Evolutionary conservation across 805 yeast genomes (phyloP).

Genomic region (Wickerhamiella lipophila): DNA sequence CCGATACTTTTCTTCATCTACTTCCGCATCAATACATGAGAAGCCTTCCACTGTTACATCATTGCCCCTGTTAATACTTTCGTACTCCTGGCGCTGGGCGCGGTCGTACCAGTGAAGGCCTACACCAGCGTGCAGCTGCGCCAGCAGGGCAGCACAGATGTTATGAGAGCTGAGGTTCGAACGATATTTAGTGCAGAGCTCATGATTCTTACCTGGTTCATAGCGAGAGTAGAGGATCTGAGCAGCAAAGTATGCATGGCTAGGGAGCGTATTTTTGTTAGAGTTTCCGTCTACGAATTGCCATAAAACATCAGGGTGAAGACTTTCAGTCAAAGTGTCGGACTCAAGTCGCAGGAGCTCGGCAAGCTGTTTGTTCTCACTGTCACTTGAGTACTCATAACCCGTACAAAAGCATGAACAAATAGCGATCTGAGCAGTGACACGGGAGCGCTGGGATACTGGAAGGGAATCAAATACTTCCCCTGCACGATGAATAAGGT

Average conservation of each 20-base stretch:
- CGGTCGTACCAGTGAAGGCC: constrained; percentile 14
- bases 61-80: neutral
- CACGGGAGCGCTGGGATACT: neutral
- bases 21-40: constrained; percentile 1
- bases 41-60: neutral
- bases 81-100: constrained; percentile 14
- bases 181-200: constrained; percentile 1
- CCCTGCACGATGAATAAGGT: neutral
- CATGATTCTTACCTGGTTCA: neutral
- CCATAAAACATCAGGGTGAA: constrained; percentile 11
- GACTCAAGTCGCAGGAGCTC: neutral
- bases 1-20: neutral
- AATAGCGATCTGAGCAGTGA: neutral
- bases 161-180: constrained; percentile 7
- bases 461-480: neutral
- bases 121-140: constrained; percentile 9
- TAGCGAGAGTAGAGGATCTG: constrained; percentile 5
- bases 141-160: constrained; percentile 18
- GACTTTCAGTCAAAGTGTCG: neutral
- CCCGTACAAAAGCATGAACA: neutral
- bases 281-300: neutral
- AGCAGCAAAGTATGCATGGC: constrained; percentile 17
- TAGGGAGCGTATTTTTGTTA: neutral
- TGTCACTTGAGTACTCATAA: neutral
- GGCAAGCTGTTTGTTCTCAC: neutral